phyloP scores from a whole-genome alignment of 768 basidiomycete genomes.

The Phanerodontia chrysosporium region DNA sequence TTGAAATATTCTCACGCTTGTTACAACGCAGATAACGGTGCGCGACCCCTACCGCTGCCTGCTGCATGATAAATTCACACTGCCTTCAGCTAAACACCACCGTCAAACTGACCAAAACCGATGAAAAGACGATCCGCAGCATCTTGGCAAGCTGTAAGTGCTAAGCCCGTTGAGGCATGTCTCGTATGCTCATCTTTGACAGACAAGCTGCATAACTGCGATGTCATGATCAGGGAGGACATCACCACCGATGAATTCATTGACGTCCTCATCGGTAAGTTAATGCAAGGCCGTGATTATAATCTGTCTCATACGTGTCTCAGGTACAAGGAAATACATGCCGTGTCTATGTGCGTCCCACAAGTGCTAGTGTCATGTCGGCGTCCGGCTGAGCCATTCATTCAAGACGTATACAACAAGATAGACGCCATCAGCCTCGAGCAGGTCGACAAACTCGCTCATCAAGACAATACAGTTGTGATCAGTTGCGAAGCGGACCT shows the following conservation, averaged over 20 bases:
- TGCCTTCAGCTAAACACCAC: conserved; percentile 70
- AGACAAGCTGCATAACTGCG: conserved; percentile 92
- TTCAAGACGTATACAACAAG: conserved; percentile 91
- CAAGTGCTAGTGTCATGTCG: background rate
- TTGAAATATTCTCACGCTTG: conserved; percentile 9
- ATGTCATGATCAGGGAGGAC: conserved; percentile 98
- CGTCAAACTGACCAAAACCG: conserved; percentile 90
- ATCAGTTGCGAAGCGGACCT: conserved; percentile 95
- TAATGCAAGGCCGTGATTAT: background rate
- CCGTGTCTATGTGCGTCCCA: conserved; percentile 78
- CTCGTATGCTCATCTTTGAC: background rate
- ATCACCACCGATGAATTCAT: conserved; percentile 97
- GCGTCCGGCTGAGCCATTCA: background rate
- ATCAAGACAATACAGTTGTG: conserved; percentile 81
- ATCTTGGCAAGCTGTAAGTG: conserved; percentile 83
- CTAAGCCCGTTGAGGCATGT: background rate
- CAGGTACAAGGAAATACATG: conserved; percentile 91
- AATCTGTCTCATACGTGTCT: background rate
- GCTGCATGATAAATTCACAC: conserved; percentile 4
- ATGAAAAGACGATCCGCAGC: conserved; percentile 91
- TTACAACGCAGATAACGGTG: conserved; percentile 61
- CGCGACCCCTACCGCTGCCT: conserved; percentile 13
- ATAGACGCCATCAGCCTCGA: conserved; percentile 85
- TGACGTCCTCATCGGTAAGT: conserved; percentile 87
- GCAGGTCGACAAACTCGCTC: conserved; percentile 77